A percentile compares a stretch with the other conserved stretches of the same genome.
Evolutionary conservation across 371 early-diverging fungal species (phyloP).

Genomic region (Nosema muscidifuracis): DNA sequence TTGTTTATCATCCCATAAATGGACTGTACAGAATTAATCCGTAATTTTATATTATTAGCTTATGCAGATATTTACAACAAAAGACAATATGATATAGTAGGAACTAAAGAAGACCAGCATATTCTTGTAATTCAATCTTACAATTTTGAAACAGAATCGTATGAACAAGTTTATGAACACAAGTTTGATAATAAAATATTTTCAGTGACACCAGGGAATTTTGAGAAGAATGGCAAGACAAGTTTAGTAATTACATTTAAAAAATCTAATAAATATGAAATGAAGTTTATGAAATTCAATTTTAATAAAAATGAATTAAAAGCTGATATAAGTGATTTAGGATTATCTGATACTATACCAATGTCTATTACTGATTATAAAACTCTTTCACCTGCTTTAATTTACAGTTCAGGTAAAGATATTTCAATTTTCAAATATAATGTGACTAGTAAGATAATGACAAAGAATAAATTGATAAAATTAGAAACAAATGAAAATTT

Average conservation of each 20-base stretch:
- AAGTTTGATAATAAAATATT: conserved; percentile 17
- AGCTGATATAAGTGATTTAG: neutral
- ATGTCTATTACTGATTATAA: conserved; percentile 11
- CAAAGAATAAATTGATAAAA: neutral
- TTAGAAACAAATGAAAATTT: conserved; percentile 42
- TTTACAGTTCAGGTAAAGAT: neutral
- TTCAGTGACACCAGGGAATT: conserved; percentile 23
- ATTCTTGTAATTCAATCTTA: conserved; percentile 23
- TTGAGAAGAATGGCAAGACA: conserved; percentile 7
- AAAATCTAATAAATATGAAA: conserved; percentile 4
- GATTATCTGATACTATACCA: conserved; percentile 1
- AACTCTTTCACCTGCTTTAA: conserved; percentile 8
- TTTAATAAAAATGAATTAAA: neutral
- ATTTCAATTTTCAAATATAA: neutral
- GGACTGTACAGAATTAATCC: conserved; percentile 5
- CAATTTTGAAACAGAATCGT: conserved; percentile 8
- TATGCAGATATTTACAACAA: conserved; percentile 34
- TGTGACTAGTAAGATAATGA: neutral
- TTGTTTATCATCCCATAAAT: neutral
- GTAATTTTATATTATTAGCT: conserved; percentile 28
- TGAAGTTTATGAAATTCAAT: conserved; percentile 5
- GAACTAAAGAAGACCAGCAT: conserved; percentile 6
- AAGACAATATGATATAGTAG: conserved; percentile 34
- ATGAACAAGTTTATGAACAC: conserved; percentile 19
- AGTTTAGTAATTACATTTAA: conserved; percentile 16